Evolutionary conservation across 306 rosid genomes (phyloP).

Genomic region (Ammopiptanthus mongolicus): DNA sequence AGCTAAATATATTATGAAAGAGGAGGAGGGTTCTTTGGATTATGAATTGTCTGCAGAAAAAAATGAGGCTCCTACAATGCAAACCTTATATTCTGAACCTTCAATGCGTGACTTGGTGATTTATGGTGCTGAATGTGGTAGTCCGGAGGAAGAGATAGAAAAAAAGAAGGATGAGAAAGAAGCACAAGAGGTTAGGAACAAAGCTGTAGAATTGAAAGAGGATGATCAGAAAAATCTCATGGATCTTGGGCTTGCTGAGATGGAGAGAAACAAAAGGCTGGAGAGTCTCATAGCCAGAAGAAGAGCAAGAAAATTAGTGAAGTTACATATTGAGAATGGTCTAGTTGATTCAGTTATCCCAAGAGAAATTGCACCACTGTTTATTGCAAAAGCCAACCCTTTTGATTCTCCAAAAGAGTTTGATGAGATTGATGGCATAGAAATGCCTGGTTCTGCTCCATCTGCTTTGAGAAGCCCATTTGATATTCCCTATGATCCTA

Average conservation of each 20-base stretch:
- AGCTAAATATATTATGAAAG: not conserved
- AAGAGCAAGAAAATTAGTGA: slow-evolving; percentile 53
- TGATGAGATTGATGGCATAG: slow-evolving; percentile 30
- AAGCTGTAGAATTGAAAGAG: slow-evolving; percentile 48
- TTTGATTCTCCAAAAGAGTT: slow-evolving; percentile 17
- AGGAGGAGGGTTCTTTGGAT: slow-evolving; percentile 7
- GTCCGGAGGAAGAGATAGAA: slow-evolving; percentile 7
- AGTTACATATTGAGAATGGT: slow-evolving; percentile 44
- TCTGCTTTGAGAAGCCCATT: slow-evolving; percentile 67
- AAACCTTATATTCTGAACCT: slow-evolving; percentile 24
- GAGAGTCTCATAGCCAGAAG: slow-evolving; percentile 85
- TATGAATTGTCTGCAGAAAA: not conserved
- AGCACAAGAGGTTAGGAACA: slow-evolving; percentile 29
- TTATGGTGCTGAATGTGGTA: not conserved
- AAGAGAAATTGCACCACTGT: slow-evolving; percentile 46
- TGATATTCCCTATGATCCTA: slow-evolving; percentile 75
- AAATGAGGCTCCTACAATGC: slow-evolving; percentile 7
- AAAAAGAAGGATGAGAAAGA: slow-evolving; percentile 25
- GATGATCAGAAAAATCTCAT: slow-evolving; percentile 54
- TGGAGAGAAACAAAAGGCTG: slow-evolving; percentile 67
- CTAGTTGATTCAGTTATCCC: slow-evolving; percentile 19
- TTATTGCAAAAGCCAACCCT: slow-evolving; percentile 32
- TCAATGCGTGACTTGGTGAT: slow-evolving; percentile 4
- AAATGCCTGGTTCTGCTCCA: slow-evolving; percentile 88
- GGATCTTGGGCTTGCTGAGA: slow-evolving; percentile 68